phyloP scores from a whole-genome alignment of 257 asterid species.

The Salvia miltiorrhiza region DNA sequence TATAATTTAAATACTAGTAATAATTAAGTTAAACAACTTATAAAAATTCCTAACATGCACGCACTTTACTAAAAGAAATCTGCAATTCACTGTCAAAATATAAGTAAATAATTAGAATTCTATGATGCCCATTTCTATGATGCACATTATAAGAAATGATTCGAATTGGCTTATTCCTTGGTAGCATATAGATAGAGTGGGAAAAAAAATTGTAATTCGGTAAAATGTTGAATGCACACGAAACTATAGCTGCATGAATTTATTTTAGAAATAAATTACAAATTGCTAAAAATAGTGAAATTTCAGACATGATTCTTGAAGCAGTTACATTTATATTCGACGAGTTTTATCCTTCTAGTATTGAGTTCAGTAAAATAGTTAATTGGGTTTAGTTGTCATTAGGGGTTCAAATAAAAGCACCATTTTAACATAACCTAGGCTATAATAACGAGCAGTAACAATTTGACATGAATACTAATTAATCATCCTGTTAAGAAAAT shows the following conservation, averaged over 20 bases:
- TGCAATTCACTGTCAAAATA: too few relatives aligned
- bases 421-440: not conserved
- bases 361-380: not conserved
- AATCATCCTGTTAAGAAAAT: not conserved
- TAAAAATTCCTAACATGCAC: not conserved
- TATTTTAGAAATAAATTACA: too few relatives aligned
- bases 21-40: not conserved
- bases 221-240: too few relatives aligned
- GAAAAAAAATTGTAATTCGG: too few relatives aligned
- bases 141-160: too few relatives aligned
- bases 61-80: not conserved
- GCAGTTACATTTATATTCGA: not conserved
- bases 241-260: too few relatives aligned
- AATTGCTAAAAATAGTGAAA: not conserved
- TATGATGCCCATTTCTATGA: too few relatives aligned
- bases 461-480: not conserved
- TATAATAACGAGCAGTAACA: too few relatives aligned
- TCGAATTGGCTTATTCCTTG: too few relatives aligned
- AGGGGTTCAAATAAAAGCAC: not conserved
- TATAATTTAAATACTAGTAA: not conserved
- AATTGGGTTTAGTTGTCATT: not conserved
- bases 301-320: not conserved
- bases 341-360: not conserved
- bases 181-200: too few relatives aligned
- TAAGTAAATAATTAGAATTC: too few relatives aligned